Base-by-base conservation (phyloP, 1,284 basidiomycete species). In the Schizopora paradoxa region DNA sequence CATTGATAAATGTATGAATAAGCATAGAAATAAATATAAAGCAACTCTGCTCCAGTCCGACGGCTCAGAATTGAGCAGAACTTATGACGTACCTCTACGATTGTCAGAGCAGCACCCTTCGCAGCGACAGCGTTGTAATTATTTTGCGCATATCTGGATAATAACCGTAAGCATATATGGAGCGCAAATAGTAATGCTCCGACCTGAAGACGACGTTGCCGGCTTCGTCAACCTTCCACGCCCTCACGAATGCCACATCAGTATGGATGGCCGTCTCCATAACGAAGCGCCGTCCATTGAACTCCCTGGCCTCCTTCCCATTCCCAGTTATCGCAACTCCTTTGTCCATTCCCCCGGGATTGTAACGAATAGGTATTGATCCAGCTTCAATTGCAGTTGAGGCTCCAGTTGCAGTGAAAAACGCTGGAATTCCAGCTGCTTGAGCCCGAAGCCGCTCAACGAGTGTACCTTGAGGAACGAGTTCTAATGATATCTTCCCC, bases 371-470 rank as follows among this genome's bases (percentile, higher is more conserved):
- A 25, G 90, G 88, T 58, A 93, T 91, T 3, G 71, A 62, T 13
- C 85, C 86, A 49, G 73, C 73, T 67, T 93, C 89, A 10, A 92
- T 78, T 5, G 86, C 84, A n/a, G 90, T 93, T 13, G 76, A 79
- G n/a, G 87, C 88, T 35, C 94, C 95, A 2, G 93, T 96, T 4
- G 93, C 90, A 4, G 93, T 98, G 68, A 77, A 99, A 72, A 99
- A 94, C 7, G 91, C 94, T 5, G 95, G 95, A 56, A 96, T 94
- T 47, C 95, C 95, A 18, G 91, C 90, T 2, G 89, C 94, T 48
- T 91, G 91, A 4, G 94, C 87, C 26, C 94, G 82, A 51, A 96
- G 75, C 51, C 93, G 83, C 62, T 96, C 95, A 14, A 88, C 86
- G 23, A 99, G 80, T 8, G 91, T 94, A 5, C 82, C 92, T 67